Conservation (phyloP, 1,284 basidiomycete genomes). For the Serendipita sp. region DNA sequence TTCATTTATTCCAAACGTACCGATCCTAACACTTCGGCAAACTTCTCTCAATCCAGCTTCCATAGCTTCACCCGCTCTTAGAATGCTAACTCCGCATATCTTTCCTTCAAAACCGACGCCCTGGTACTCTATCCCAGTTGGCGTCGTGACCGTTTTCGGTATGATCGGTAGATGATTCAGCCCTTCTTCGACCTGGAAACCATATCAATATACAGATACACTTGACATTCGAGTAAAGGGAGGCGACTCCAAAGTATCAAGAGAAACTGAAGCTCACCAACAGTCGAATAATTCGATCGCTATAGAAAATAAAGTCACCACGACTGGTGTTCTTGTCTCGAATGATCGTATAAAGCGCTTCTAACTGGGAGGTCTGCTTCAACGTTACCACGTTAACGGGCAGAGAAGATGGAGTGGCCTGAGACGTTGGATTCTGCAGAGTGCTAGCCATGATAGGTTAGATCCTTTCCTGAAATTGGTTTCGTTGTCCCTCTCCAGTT, state of each 20-base stretch:
- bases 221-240: slow-evolving; percentile 16
- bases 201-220: background rate
- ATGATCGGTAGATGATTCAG: slow-evolving; percentile 91
- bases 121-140: slow-evolving; percentile 71
- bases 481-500: too few relatives aligned
- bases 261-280: slow-evolving; percentile 23
- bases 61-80: slow-evolving; percentile 87
- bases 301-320: slow-evolving; percentile 96
- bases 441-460: background rate
- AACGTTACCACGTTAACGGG: slow-evolving; percentile 76
- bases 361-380: slow-evolving; percentile 79
- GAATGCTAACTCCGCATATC: slow-evolving; percentile 88
- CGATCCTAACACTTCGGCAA: slow-evolving; percentile 81
- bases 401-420: slow-evolving; percentile 27
- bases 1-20: background rate
- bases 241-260: background rate
- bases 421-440: slow-evolving; percentile 18
- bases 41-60: slow-evolving; percentile 87
- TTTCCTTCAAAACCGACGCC: slow-evolving; percentile 88
- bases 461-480: background rate
- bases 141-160: slow-evolving; percentile 66
- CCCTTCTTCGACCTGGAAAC: slow-evolving; percentile 65
- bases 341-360: slow-evolving; percentile 93
- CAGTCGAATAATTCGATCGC: slow-evolving; percentile 46
- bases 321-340: slow-evolving; percentile 71